Evolutionary conservation across 768 basidiomycete species (phyloP).

Genomic region (Boletus insuetus): DNA sequence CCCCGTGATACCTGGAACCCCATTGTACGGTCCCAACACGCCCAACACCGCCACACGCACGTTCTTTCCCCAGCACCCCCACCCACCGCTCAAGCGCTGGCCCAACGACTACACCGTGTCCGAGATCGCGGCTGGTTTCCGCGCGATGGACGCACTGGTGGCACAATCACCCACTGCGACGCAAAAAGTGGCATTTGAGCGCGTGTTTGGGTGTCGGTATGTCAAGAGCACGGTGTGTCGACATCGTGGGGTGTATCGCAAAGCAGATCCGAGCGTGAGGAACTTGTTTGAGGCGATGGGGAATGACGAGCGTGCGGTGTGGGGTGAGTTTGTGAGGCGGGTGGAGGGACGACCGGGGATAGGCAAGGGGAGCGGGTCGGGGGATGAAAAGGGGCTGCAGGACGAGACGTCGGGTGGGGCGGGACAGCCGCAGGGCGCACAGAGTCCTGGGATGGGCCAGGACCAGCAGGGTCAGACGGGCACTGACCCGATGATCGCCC

Average conservation of each 20-base stretch:
- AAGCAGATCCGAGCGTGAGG: slow-evolving; percentile 47
- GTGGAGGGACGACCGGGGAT: slow-evolving; percentile 50
- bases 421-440: slow-evolving; percentile 3
- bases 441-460: slow-evolving; percentile 4
- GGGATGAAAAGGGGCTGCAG: slow-evolving; percentile 21
- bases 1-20: slow-evolving; percentile 15
- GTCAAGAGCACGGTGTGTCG: slow-evolving; percentile 74
- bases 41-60: slow-evolving; percentile 21
- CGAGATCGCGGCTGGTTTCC: slow-evolving; percentile 62
- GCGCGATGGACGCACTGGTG: slow-evolving; percentile 42
- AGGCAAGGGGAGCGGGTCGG: slow-evolving; percentile 26
- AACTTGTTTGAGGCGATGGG: slow-evolving; percentile 56
- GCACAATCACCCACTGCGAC: slow-evolving; percentile 43
- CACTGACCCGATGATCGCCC: slow-evolving; percentile 16
- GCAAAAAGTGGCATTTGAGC: slow-evolving; percentile 66
- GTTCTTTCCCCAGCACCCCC: slow-evolving; percentile 51
- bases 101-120: slow-evolving; percentile 73
- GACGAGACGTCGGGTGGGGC: slow-evolving; percentile 12
- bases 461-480: slow-evolving; percentile 19
- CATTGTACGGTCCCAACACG: slow-evolving; percentile 24
- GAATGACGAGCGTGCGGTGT: slow-evolving; percentile 53
- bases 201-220: slow-evolving; percentile 67
- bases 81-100: slow-evolving; percentile 70
- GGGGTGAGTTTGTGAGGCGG: slow-evolving; percentile 66
- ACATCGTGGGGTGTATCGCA: slow-evolving; percentile 65